These are phyloP conservation scores for Umbelopsis isabellina DNA, from an alignment of 192 early-diverging fungal species.

Conservation along the genomic window DNA sequence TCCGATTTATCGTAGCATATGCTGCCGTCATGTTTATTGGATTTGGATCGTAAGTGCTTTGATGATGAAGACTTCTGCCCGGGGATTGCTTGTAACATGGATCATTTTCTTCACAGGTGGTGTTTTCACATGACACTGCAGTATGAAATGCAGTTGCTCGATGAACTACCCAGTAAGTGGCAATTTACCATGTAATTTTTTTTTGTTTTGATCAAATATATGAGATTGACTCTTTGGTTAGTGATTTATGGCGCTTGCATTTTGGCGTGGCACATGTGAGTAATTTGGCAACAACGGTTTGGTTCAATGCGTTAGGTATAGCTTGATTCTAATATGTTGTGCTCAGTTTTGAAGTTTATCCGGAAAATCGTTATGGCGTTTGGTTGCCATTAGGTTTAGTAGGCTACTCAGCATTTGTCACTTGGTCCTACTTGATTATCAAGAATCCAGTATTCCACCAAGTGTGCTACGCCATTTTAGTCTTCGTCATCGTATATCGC, in stretches of 20 bases:
- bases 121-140: conserved; percentile 79
- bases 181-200: neutral
- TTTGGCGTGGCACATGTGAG: conserved; percentile 52
- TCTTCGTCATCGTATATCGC: conserved; percentile 51
- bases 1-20: conserved; percentile 61
- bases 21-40: conserved; percentile 66
- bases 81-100: neutral
- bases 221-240: conserved; percentile 13
- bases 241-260: conserved; percentile 65
- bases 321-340: neutral
- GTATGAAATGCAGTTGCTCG: conserved; percentile 73
- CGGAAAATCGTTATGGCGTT: conserved; percentile 43
- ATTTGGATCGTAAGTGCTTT: conserved; percentile 53
- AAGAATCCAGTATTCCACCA: conserved; percentile 76
- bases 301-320: neutral
- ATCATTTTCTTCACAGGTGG: conserved; percentile 41
- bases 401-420: conserved; percentile 56
- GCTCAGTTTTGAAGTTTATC: conserved; percentile 49
- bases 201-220: neutral
- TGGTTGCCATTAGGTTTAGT: conserved; percentile 52
- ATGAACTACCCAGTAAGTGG: conserved; percentile 76
- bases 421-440: conserved; percentile 63
- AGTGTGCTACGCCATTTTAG: conserved; percentile 59
- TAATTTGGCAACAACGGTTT: neutral
- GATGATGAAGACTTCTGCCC: neutral